phyloP scores from a whole-genome alignment of 2,329 filamentous ascomycete species.

The Neofusicoccum kwambonambiense region DNA sequence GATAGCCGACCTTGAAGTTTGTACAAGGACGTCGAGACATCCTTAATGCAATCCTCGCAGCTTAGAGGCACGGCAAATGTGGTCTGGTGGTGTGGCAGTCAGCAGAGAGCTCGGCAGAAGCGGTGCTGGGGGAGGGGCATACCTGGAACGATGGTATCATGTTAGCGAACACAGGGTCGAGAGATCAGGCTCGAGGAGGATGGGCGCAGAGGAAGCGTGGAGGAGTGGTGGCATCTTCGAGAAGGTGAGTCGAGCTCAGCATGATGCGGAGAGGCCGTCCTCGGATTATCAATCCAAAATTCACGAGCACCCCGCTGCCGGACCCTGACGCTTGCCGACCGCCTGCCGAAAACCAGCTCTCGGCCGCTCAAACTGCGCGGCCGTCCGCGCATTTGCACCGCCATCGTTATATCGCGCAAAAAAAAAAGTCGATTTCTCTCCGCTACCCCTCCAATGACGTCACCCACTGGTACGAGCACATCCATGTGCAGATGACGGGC shows the following conservation, averaged over 20 bases:
- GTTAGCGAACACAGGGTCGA: not conserved
- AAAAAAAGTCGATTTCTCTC: not conserved
- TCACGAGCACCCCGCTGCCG: not conserved
- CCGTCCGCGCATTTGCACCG: not conserved
- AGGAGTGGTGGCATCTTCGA: conserved; percentile 12
- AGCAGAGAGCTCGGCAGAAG: not conserved
- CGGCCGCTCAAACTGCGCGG: not conserved
- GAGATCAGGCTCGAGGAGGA: not conserved
- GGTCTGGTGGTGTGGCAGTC: conserved; percentile 56
- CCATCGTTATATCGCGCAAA: not conserved
- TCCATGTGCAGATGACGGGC: not conserved
- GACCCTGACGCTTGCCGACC: not conserved
- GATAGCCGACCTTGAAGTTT: conserved; percentile 61
- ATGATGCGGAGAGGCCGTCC: conserved; percentile 11
- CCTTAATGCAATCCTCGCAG: conserved; percentile 85
- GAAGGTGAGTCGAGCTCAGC: conserved; percentile 7
- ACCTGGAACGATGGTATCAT: conserved; percentile 30
- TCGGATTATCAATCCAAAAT: conserved; percentile 10
- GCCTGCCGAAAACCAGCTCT: not conserved
- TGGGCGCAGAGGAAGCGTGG: not conserved
- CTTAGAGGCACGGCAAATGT: conserved; percentile 93
- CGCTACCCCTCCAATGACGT: not conserved
- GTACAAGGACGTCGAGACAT: conserved; percentile 76
- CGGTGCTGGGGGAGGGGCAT: not conserved
- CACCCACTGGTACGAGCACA: not conserved